A percentile compares a stretch with the other conserved stretches of the same genome.
phyloP scores from a whole-genome alignment of 352 stramenopile genomes.

The Hyphochytrium catenoides region DNA sequence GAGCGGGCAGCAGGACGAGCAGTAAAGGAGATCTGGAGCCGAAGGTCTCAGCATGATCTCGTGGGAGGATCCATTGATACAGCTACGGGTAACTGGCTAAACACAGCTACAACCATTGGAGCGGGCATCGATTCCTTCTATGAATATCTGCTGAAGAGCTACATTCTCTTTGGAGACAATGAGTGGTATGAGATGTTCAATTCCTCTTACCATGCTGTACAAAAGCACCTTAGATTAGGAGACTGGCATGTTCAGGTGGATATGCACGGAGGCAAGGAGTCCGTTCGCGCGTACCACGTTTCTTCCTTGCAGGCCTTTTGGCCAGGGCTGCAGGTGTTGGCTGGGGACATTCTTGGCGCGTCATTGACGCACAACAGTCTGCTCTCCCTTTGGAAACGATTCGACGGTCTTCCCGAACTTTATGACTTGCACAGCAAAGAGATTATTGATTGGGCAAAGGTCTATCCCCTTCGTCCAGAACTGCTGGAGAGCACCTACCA shows the following conservation, averaged over 20 bases:
- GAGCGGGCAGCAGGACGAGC: constrained; percentile 28
- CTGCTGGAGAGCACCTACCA: constrained; percentile 92
- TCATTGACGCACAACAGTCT: constrained; percentile 75
- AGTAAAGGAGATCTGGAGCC: constrained; percentile 40
- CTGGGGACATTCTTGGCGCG: constrained; percentile 68
- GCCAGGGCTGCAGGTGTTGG: constrained; percentile 79
- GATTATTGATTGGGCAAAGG: constrained; percentile 41
- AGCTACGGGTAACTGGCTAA: constrained; percentile 43
- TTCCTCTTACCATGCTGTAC: constrained; percentile 37
- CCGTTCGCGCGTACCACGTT: constrained; percentile 27
- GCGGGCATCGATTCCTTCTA: constrained; percentile 90
- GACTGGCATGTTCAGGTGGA: constrained; percentile 56
- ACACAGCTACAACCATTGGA: constrained; percentile 55
- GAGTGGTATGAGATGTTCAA: constrained; percentile 78
- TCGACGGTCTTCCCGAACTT: constrained; percentile 76
- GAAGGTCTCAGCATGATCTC: constrained; percentile 57
- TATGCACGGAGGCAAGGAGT: constrained; percentile 37
- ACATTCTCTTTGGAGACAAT: constrained; percentile 78
- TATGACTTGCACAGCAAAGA: constrained; percentile 42
- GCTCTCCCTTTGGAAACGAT: constrained; percentile 66
- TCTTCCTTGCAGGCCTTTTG: constrained; percentile 87
- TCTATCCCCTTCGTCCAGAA: constrained; percentile 84
- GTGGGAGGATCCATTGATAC: constrained; percentile 86
- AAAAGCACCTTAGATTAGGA: constrained; percentile 37
- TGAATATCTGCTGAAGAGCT: constrained; percentile 93